These are phyloP conservation scores for Eragrostis curvula DNA, from an alignment of 176 grass and related monocot genomes.

Conservation along the genomic window DNA sequence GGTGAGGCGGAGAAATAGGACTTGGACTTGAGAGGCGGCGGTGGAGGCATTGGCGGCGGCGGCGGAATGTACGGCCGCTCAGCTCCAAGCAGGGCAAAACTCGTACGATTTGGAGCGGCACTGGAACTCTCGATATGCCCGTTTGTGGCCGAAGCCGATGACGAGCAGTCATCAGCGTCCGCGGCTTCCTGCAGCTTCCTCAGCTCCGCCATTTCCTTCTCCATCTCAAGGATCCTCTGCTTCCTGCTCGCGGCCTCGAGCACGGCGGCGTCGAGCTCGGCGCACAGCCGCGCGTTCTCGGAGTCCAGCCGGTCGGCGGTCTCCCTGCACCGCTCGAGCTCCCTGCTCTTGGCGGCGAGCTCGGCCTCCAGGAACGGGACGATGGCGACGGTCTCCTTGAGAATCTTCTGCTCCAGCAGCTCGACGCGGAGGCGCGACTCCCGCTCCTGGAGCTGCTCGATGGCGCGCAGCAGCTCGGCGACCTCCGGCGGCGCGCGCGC, in stretches of 20 bases:
- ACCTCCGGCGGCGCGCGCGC: constrained; percentile 70
- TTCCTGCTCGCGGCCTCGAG: constrained; percentile 59
- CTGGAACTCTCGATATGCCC: constrained; percentile 30
- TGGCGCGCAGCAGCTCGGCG: constrained; percentile 72
- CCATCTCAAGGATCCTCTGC: constrained; percentile 66
- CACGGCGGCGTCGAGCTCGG: constrained; percentile 63
- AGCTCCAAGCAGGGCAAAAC: background rate
- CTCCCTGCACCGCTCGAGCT: constrained; percentile 62
- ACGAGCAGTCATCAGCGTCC: constrained; percentile 81
- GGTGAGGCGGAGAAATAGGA: constrained; percentile 49
- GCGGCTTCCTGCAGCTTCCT: constrained; percentile 25
- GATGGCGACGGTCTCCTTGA: constrained; percentile 82
- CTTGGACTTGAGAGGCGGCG: constrained; percentile 51
- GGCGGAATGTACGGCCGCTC: constrained; percentile 30
- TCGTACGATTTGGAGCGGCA: constrained; percentile 15
- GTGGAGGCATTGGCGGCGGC: constrained; percentile 16
- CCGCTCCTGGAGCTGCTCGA: constrained; percentile 92
- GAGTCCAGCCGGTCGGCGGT: constrained; percentile 54
- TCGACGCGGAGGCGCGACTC: constrained; percentile 90
- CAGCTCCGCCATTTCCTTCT: constrained; percentile 70
- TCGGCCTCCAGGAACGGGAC: constrained; percentile 92
- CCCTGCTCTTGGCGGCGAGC: constrained; percentile 57
- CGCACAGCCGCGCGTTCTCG: constrained; percentile 72
- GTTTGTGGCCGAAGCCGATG: constrained; percentile 58
- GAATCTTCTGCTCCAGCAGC: constrained; percentile 94